Conservation (phyloP, 2,329 filamentous ascomycete species). For the Ceratocystiopsis minuta region DNA sequence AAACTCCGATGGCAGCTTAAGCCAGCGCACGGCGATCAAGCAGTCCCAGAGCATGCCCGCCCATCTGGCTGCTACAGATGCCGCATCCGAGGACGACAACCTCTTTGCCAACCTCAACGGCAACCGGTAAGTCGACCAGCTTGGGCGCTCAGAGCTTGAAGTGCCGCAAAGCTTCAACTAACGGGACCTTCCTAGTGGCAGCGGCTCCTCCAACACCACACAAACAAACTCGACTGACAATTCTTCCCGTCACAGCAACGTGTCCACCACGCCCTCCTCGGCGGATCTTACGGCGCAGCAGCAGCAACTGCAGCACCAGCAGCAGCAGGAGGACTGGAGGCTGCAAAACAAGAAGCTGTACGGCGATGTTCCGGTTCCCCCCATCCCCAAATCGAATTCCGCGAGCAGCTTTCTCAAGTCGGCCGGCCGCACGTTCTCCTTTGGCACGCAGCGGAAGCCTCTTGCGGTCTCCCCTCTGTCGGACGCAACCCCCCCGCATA, state of each 20-base stretch:
- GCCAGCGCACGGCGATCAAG: slow-evolving; percentile 20
- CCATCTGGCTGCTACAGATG: slow-evolving; percentile 20
- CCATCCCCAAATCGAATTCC: slow-evolving; percentile 27
- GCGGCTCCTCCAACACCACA: slow-evolving; percentile 42
- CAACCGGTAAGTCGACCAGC: slow-evolving; percentile 27
- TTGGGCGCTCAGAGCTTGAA: not conserved
- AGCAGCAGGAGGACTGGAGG: slow-evolving; percentile 20
- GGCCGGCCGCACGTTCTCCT: slow-evolving; percentile 41
- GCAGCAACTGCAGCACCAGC: slow-evolving; percentile 3
- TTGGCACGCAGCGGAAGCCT: slow-evolving; percentile 36
- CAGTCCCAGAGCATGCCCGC: slow-evolving; percentile 19
- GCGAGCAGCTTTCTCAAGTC: slow-evolving; percentile 33
- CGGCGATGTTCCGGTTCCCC: slow-evolving; percentile 21
- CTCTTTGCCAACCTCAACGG: slow-evolving; percentile 38
- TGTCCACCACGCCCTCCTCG: slow-evolving; percentile 42
- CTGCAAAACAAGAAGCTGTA: slow-evolving; percentile 20
- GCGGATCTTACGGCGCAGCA: slow-evolving; percentile 23
- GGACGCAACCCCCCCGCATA: slow-evolving; percentile 15
- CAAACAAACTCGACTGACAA: slow-evolving; percentile 41
- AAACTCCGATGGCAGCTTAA: slow-evolving; percentile 32
- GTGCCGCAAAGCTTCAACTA: no score
- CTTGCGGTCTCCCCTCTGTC: slow-evolving; percentile 16
- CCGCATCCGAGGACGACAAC: slow-evolving; percentile 28
- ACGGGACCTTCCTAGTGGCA: slow-evolving; percentile 28
- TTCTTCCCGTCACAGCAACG: slow-evolving; percentile 43